Conservation (phyloP, 495 filamentous ascomycete species). For the Evernia prunastri region DNA sequence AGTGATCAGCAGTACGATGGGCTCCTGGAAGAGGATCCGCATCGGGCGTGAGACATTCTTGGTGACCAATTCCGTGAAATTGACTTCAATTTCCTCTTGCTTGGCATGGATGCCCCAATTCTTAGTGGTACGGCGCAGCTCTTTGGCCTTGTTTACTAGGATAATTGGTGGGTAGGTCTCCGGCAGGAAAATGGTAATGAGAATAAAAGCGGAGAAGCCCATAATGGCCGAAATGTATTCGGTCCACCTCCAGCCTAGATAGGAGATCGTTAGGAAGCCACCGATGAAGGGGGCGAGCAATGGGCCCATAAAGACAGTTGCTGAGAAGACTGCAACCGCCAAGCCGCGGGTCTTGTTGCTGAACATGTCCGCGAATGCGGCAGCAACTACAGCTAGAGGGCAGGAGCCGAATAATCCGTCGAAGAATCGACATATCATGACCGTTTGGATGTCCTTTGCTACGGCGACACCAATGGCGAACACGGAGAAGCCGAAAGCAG, state of each 20-base stretch:
- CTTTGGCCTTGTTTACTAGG: slow-evolving; percentile 48
- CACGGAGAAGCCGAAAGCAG: slow-evolving; percentile 45
- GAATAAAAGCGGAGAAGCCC: slow-evolving; percentile 37
- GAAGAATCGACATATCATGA: slow-evolving; percentile 49
- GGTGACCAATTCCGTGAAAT: slow-evolving; percentile 38
- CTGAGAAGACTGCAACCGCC: slow-evolving; percentile 46
- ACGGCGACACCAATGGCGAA: slow-evolving; percentile 51
- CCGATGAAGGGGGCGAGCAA: slow-evolving; percentile 44
- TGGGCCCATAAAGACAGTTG: slow-evolving; percentile 46
- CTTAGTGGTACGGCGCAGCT: slow-evolving; percentile 52
- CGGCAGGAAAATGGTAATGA: slow-evolving; percentile 46
- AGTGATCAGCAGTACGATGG: slow-evolving; percentile 51
- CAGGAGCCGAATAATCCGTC: slow-evolving; percentile 45
- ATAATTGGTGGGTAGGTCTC: slow-evolving; percentile 58
- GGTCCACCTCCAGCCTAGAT: slow-evolving; percentile 46
- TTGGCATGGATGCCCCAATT: slow-evolving; percentile 56
- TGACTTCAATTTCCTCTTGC: slow-evolving; percentile 49
- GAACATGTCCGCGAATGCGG: slow-evolving; percentile 48
- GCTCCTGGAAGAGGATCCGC: slow-evolving; percentile 53
- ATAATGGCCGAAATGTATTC: slow-evolving; percentile 41
- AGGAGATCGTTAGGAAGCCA: slow-evolving; percentile 37
- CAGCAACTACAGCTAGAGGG: slow-evolving; percentile 45
- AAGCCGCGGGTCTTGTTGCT: slow-evolving; percentile 42
- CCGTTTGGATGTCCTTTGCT: slow-evolving; percentile 48
- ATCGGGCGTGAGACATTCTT: slow-evolving; percentile 56